A percentile compares a stretch with the other conserved stretches of the same genome.
phyloP scores from a whole-genome alignment of 2,329 filamentous ascomycete species.

The Pseudogymnoascus sp. region DNA sequence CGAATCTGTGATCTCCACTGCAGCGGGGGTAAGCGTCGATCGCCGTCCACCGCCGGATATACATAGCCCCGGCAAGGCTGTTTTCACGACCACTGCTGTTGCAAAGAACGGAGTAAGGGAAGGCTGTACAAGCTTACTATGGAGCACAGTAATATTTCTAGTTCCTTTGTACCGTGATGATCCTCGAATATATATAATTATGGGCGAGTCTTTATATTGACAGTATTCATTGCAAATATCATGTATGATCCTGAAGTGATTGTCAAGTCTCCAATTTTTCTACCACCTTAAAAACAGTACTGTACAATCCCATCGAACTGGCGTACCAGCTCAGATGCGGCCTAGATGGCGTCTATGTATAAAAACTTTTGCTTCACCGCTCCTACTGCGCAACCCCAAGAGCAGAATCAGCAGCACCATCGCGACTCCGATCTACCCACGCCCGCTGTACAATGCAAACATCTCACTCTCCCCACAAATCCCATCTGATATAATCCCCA shows the following conservation, averaged over 20 bases:
- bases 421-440: background rate
- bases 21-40: background rate
- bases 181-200: background rate
- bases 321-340: background rate
- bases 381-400: background rate
- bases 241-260: background rate
- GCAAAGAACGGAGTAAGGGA: background rate
- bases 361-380: constrained; percentile 1
- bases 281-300: constrained; percentile 1
- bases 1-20: background rate
- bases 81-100: background rate
- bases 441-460: constrained; percentile 5
- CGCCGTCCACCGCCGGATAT: background rate
- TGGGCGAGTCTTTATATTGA: background rate
- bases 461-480: background rate
- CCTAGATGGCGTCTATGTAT: background rate
- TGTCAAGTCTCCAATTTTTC: background rate
- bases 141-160: background rate
- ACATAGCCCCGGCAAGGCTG: background rate
- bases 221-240: background rate
- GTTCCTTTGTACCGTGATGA: background rate
- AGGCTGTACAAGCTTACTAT: background rate
- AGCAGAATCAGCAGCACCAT: background rate
- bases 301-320: constrained; percentile 3
- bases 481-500: background rate